phyloP scores from a whole-genome alignment of 225 moss, liverwort and hornwort species.

The Asterella californica region DNA sequence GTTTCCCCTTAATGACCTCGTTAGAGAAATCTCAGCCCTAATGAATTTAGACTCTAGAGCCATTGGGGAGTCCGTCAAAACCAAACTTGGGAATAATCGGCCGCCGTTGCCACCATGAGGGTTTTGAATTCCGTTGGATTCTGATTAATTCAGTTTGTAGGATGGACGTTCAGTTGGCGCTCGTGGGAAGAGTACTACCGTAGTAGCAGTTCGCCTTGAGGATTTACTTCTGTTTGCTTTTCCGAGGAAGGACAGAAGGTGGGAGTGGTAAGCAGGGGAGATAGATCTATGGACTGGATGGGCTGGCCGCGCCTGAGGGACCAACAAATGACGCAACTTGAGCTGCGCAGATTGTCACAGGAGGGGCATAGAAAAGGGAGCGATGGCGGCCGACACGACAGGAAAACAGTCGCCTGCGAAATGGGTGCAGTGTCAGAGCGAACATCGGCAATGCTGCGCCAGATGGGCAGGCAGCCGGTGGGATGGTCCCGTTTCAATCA shows the following conservation, averaged over 20 bases:
- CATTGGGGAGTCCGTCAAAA: not conserved
- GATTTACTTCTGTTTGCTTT: not conserved
- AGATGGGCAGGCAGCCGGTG: slow-evolving; percentile 20
- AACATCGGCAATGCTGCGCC: slow-evolving; percentile 17
- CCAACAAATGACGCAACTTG: slow-evolving; percentile 14
- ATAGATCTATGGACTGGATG: not conserved
- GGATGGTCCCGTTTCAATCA: slow-evolving; percentile 9
- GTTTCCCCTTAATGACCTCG: no score
- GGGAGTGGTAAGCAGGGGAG: not conserved
- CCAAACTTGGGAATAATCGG: not conserved
- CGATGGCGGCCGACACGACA: slow-evolving; percentile 18
- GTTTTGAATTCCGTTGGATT: not conserved
- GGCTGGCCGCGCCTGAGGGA: not conserved
- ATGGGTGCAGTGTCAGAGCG: slow-evolving; percentile 12
- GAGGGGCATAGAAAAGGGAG: not conserved
- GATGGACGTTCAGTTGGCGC: not conserved
- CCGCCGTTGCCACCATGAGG: not conserved
- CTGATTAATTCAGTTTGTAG: not conserved
- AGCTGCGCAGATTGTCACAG: slow-evolving; percentile 4
- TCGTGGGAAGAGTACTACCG: not conserved
- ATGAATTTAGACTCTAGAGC: no score
- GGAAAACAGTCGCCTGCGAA: not conserved
- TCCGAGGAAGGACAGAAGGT: not conserved
- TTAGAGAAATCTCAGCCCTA: no score
- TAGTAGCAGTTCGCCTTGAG: not conserved